Base-by-base conservation (phyloP, 2,329 filamentous ascomycete genomes). In the Aquanectria penicillioides region DNA sequence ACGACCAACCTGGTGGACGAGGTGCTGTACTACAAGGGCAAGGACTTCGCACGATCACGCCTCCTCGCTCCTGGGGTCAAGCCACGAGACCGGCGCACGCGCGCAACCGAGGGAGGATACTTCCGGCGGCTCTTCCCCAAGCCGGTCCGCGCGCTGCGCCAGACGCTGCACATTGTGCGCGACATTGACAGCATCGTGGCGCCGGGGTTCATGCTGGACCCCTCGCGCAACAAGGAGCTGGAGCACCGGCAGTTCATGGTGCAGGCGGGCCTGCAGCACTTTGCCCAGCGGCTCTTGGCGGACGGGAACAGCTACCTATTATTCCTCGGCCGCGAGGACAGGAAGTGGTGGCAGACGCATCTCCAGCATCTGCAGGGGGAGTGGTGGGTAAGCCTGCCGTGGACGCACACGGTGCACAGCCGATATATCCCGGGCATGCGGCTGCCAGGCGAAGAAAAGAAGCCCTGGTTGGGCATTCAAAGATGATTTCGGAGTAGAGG, bases 1-100 rank as follows among this genome's bases (percentile, higher is more conserved):
- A 51, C 9, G 31, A 57, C 54, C 11, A 57, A 57, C 47, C 46
- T 57, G 25, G 20, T 57, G n/a, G 54, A 57, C 38, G 54, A 57
- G 20, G 54, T 51, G 40, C 33, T 26, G 31, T 51, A 57, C 47
- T 46, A 57, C 54, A 51, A 57, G 25, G 54, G 31, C 37, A 57
- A 57, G 38, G 54, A 51, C 25, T 57, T 57, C 40, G 54, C 54
- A 12, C 46, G 54, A 2, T 44, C 46, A 6, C 22, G 48, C 3
- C 13, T 50, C 29, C 29, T 44, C n/a, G 20, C 53, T 17, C 43
- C 34, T 29, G 15, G 23, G 18, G 33, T 57, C 17, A 46, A 34
- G 54, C 40, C 40, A 17, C 38, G 54, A 6, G 40, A 44, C 10
- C 31, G 37, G 20, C 40, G 46, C 5, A 46, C 46, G 11, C 23